phyloP scores from a whole-genome alignment of 768 basidiomycete species.

The Lactarius hengduanensis region DNA sequence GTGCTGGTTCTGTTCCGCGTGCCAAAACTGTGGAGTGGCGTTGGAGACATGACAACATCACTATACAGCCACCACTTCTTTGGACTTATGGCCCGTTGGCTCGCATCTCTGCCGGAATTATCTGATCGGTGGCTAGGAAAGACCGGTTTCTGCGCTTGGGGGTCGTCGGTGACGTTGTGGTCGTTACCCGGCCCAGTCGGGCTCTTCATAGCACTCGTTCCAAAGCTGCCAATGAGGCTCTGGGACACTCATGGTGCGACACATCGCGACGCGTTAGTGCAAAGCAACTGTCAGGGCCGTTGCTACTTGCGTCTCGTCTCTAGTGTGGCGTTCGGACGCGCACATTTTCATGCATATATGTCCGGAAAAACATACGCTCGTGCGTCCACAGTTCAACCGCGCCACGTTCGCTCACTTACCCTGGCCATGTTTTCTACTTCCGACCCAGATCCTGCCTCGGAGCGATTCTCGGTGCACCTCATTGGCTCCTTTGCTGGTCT shows the following conservation, averaged over 20 bases:
- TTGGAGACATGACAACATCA: slow-evolving; percentile 1
- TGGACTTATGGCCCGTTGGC: slow-evolving; percentile 1
- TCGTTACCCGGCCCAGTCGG: too few species aligned
- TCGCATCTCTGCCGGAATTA: slow-evolving; percentile 8
- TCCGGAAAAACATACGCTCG: neutral
- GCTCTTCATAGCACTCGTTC: neutral
- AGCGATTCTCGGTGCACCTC: neutral
- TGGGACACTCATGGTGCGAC: slow-evolving; percentile 5
- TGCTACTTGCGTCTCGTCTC: slow-evolving; percentile 9
- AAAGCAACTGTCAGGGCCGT: slow-evolving; percentile 18
- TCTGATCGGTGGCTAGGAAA: slow-evolving; percentile 4
- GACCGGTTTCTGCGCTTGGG: neutral
- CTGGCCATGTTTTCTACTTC: neutral
- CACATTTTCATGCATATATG: slow-evolving; percentile 1
- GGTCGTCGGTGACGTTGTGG: too few species aligned
- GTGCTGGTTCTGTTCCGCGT: neutral
- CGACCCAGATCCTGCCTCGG: neutral
- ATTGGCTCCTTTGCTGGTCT: neutral
- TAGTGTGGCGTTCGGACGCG: neutral
- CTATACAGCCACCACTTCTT: neutral
- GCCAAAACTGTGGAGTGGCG: neutral
- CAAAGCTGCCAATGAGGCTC: neutral
- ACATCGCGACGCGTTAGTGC: neutral
- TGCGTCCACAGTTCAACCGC: slow-evolving; percentile 1
- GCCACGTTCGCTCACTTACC: neutral